These are phyloP conservation scores for Aspergillus arachidicola DNA, from an alignment of 2,329 filamentous ascomycete species.

Conservation along the genomic window DNA sequence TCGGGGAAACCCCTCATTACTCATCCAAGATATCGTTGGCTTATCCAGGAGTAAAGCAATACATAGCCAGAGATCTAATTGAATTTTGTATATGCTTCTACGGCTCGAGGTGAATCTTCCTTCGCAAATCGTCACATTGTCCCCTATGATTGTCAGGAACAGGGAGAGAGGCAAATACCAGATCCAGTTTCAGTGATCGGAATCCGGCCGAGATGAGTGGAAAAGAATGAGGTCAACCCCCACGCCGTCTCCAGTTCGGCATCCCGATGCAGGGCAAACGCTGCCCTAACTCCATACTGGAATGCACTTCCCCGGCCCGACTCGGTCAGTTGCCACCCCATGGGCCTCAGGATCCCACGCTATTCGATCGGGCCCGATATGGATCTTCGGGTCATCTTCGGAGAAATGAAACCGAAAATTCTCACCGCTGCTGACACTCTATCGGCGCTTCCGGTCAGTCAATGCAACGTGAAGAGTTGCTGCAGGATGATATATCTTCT, in stretches of 20 bases:
- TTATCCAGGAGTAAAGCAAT: neutral
- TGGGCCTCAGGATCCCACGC: slow-evolving; percentile 3
- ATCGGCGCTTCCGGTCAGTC: neutral
- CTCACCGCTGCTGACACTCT: neutral
- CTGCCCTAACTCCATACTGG: neutral
- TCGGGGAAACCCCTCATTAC: neutral
- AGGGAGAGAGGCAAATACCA: neutral
- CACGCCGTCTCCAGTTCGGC: slow-evolving; percentile 11
- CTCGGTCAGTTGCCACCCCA: slow-evolving; percentile 11
- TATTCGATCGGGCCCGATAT: neutral
- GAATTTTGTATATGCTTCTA: neutral
- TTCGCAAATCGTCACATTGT: neutral
- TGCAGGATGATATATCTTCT: neutral
- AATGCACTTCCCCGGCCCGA: neutral
- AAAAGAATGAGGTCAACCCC: slow-evolving; percentile 2
- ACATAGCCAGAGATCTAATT: neutral
- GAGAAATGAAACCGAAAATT: slow-evolving; percentile 6
- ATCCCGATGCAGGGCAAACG: slow-evolving; percentile 8
- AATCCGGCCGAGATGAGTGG: slow-evolving; percentile 9
- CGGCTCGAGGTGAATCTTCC: neutral
- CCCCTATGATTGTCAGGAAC: neutral
- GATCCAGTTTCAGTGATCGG: neutral
- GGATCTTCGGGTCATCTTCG: slow-evolving; percentile 11
- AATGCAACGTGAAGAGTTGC: neutral
- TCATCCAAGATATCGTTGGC: neutral